A percentile compares a stretch with the other conserved stretches of the same genome.
phyloP scores from a whole-genome alignment of 331 rosid genomes.

The Dryas integrifolia region DNA sequence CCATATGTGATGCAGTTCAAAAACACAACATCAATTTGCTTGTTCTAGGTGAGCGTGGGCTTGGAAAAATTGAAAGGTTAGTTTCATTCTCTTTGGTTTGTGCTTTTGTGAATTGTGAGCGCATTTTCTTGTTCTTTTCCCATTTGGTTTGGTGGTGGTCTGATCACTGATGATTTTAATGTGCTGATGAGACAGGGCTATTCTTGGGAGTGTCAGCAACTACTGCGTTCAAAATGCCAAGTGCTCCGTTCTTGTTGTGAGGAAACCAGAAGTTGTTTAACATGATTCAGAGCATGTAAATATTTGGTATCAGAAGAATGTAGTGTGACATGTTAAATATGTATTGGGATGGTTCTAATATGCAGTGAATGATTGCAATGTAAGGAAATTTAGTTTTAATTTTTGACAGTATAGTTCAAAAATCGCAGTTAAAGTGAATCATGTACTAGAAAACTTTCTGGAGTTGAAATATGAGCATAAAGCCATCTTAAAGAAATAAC shows the following conservation, averaged over 20 bases:
- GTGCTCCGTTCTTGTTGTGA: conserved; percentile 45
- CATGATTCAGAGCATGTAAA: background rate
- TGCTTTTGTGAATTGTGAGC: background rate
- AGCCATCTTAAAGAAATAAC: background rate
- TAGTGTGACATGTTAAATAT: background rate
- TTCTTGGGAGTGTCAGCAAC: conserved; percentile 44
- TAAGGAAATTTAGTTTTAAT: background rate
- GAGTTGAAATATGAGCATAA: background rate
- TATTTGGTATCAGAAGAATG: background rate
- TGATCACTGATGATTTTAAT: background rate
- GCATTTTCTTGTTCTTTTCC: background rate
- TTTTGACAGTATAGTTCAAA: background rate
- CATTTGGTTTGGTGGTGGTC: background rate
- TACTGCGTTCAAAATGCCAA: conserved; percentile 40
- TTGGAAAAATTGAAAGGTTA: conserved; percentile 43
- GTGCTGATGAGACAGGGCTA: conserved; percentile 27
- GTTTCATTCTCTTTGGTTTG: background rate
- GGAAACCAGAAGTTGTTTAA: conserved; percentile 28
- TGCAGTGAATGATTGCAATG: conserved; percentile 1
- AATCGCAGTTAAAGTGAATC: too few relatives aligned
- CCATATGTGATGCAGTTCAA: conserved; percentile 41
- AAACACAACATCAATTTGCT: conserved; percentile 41
- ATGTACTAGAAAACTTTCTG: background rate
- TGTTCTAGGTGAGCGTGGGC: conserved; percentile 41
- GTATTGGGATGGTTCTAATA: conserved; percentile 3